Conservation (phyloP, 2,329 filamentous ascomycete species). For the Didymella glomerata region DNA sequence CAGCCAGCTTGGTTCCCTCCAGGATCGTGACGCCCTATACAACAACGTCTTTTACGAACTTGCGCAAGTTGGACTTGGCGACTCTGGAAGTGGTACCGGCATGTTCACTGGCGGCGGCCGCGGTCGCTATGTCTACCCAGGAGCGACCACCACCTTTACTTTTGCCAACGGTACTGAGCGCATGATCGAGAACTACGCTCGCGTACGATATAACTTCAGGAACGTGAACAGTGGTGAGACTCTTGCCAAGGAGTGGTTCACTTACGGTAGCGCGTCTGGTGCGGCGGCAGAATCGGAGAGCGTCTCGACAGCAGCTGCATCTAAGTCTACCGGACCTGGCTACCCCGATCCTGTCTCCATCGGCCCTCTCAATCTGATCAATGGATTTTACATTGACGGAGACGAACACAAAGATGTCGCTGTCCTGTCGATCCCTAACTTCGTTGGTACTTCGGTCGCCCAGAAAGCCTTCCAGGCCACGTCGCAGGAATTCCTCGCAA, state of each 20-base stretch:
- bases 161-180: constrained; percentile 56
- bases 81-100: constrained; percentile 53
- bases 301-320: constrained; percentile 21
- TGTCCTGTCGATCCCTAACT: constrained; percentile 55
- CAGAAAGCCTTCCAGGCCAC: constrained; percentile 51
- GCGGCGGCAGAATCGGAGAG: constrained; percentile 2
- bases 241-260: constrained; percentile 52
- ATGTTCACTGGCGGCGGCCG: constrained; percentile 56
- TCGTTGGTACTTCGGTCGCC: constrained; percentile 41
- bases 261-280: constrained; percentile 29
- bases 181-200: constrained; percentile 56
- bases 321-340: constrained; percentile 46
- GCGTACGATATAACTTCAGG: constrained; percentile 50
- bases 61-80: constrained; percentile 53
- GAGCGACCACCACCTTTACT: constrained; percentile 53
- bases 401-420: constrained; percentile 56
- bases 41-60: constrained; percentile 60
- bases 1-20: constrained; percentile 58
- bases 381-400: constrained; percentile 56
- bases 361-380: constrained; percentile 53
- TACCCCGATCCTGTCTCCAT: constrained; percentile 55
- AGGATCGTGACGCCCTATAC: constrained; percentile 67
- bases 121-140: constrained; percentile 55
- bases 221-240: constrained; percentile 53
- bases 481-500: constrained; percentile 53